Conservation (phyloP, 2,329 filamentous ascomycete genomes). For the Phialophora macrospora region DNA sequence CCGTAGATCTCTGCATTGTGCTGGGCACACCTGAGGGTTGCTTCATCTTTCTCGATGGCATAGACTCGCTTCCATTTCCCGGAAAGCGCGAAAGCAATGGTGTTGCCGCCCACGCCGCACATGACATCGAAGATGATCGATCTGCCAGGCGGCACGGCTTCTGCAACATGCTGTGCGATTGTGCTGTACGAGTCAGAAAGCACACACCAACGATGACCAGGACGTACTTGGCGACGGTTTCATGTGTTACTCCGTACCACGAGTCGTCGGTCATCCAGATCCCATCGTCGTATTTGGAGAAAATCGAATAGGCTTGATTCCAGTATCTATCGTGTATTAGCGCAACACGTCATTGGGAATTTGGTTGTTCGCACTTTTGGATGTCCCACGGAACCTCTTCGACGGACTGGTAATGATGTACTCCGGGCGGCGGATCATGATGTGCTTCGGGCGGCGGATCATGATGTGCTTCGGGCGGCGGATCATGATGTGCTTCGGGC, state of each 20-base stretch:
- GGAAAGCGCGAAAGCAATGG: conserved; percentile 88
- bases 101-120: conserved; percentile 88
- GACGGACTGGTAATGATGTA: conserved; percentile 74
- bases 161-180: conserved; percentile 74
- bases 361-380: conserved; percentile 67
- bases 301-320: conserved; percentile 84
- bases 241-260: conserved; percentile 97
- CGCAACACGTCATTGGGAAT: too few relatives aligned
- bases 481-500: conserved; percentile 72
- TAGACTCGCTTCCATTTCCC: conserved; percentile 81
- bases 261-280: conserved; percentile 89
- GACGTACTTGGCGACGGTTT: conserved; percentile 80
- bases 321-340: conserved; percentile 70
- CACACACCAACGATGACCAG: neutral
- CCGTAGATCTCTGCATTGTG: conserved; percentile 88
- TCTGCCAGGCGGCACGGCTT: conserved; percentile 59
- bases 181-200: conserved; percentile 52
- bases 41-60: conserved; percentile 81
- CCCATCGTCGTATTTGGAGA: conserved; percentile 83
- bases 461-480: conserved; percentile 72
- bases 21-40: conserved; percentile 84
- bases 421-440: conserved; percentile 68
- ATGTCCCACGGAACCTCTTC: conserved; percentile 80
- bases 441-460: conserved; percentile 70
- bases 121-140: conserved; percentile 83